Percentiles rank a stretch among this genome's conserved stretches.
Evolutionary conservation across 2,329 filamentous ascomycete species (phyloP).

Genomic region (Fusarium drepaniforme): DNA sequence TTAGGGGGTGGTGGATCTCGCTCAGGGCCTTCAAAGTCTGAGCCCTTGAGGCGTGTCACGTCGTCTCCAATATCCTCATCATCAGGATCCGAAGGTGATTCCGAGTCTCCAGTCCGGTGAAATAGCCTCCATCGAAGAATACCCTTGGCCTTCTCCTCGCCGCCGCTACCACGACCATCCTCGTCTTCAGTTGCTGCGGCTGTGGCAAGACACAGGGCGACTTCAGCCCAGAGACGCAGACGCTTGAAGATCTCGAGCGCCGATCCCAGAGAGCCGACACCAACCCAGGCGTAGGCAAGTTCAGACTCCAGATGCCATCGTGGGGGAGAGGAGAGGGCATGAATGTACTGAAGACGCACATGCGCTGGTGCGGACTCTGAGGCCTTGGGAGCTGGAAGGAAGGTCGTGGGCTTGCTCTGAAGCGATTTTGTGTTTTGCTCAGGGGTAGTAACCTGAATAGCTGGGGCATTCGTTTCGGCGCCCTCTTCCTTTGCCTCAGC

Average conservation of each 20-base stretch:
- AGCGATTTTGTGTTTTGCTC: constrained; percentile 45
- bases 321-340: constrained; percentile 85
- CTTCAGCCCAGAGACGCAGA: constrained; percentile 93
- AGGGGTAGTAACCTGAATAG: constrained; percentile 59
- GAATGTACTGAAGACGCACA: constrained; percentile 85
- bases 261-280: constrained; percentile 86
- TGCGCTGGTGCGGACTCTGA: constrained; percentile 83
- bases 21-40: constrained; percentile 72
- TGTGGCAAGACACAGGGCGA: constrained; percentile 86
- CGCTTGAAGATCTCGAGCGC: constrained; percentile 97
- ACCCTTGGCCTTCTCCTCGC: constrained; percentile 83
- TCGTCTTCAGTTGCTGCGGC: constrained; percentile 69
- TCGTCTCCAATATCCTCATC: constrained; percentile 65
- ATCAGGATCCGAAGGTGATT: constrained; percentile 55
- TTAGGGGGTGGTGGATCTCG: constrained; percentile 79
- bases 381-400: constrained; percentile 81
- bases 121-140: constrained; percentile 86
- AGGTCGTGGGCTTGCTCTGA: constrained; percentile 72
- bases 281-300: constrained; percentile 91
- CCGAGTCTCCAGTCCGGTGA: constrained; percentile 64
- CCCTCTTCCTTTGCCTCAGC: constrained; percentile 39
- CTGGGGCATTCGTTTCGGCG: constrained; percentile 53
- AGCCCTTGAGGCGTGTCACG: constrained; percentile 65
- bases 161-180: constrained; percentile 65
- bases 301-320: constrained; percentile 96